A percentile compares a stretch with the other conserved stretches of the same genome.
Evolutionary conservation across 2,329 filamentous ascomycete genomes (phyloP).

Genomic region (Fusarium robinianum): DNA sequence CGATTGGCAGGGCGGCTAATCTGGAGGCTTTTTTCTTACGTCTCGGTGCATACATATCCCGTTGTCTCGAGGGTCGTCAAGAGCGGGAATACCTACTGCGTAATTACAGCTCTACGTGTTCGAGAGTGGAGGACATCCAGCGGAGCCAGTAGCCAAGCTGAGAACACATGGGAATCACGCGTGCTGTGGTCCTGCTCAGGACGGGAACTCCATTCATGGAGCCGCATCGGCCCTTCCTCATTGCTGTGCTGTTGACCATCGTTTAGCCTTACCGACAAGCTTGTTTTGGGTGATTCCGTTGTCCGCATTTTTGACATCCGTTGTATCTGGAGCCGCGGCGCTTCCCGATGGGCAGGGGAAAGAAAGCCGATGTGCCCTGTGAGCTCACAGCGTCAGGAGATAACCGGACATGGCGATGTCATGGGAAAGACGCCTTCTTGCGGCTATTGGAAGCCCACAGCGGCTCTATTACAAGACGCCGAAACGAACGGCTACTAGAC

Average conservation of each 20-base stretch:
- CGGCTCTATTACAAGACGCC: conserved; percentile 8
- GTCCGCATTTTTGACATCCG: too few relatives aligned
- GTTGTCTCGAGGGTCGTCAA: conserved; percentile 1
- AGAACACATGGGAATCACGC: conserved; percentile 7
- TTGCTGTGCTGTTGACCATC: too few relatives aligned
- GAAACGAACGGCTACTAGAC: conserved; percentile 15
- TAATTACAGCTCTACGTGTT: too few relatives aligned
- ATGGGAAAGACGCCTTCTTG: conserved; percentile 1
- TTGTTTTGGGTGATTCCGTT: too few relatives aligned
- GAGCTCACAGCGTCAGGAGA: conserved; percentile 21
- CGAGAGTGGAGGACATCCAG: too few relatives aligned
- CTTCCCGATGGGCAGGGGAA: too few relatives aligned
- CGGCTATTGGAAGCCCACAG: conserved; percentile 13
- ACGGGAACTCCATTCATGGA: conserved; percentile 11
- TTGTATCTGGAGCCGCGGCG: too few relatives aligned
- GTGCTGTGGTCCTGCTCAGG: too few relatives aligned
- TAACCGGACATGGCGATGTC: conserved; percentile 14
- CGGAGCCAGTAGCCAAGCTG: too few relatives aligned
- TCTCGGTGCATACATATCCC: conserved; percentile 2
- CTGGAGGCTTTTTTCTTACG: background rate
- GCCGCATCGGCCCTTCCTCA: conserved; percentile 9
- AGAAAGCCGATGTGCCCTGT: too few relatives aligned
- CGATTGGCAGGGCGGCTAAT: conserved; percentile 16
- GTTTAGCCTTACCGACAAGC: too few relatives aligned
- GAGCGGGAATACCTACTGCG: background rate